Evolutionary conservation across 2,329 filamentous ascomycete species (phyloP).

Genomic region (Ilyonectria destructans): DNA sequence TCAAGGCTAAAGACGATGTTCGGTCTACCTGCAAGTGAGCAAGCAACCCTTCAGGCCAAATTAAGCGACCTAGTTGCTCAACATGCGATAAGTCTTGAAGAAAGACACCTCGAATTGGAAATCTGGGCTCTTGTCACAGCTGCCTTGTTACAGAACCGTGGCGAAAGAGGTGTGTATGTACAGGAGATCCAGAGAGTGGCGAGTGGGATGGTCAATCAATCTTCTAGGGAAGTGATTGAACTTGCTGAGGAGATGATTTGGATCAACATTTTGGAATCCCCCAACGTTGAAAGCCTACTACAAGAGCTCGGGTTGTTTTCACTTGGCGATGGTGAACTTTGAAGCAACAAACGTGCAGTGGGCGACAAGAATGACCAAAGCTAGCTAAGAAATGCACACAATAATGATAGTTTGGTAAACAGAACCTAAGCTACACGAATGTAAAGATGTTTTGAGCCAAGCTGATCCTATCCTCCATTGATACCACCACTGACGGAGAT

Average conservation of each 20-base stretch:
- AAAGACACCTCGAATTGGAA: neutral
- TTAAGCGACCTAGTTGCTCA: neutral
- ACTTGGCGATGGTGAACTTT: neutral
- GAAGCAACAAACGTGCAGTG: no score
- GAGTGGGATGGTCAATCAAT: neutral
- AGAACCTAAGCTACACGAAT: no score
- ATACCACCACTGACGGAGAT: constrained; percentile 41
- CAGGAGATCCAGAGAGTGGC: neutral
- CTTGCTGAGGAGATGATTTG: constrained; percentile 8
- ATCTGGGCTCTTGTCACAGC: constrained; percentile 9
- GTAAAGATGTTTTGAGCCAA: no score
- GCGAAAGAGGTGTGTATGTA: neutral
- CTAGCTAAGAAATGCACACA: no score
- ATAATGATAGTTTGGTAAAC: no score
- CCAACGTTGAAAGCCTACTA: neutral
- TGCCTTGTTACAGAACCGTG: neutral
- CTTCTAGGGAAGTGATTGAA: neutral
- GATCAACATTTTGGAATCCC: constrained; percentile 5
- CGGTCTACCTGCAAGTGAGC: neutral
- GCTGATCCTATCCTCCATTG: constrained; percentile 21
- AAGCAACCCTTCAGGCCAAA: neutral
- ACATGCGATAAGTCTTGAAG: neutral
- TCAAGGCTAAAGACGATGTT: neutral
- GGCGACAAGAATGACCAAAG: no score
- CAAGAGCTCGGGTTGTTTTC: neutral